Base-by-base conservation (phyloP, 2,329 filamentous ascomycete genomes). In the Fusarium sp. region DNA sequence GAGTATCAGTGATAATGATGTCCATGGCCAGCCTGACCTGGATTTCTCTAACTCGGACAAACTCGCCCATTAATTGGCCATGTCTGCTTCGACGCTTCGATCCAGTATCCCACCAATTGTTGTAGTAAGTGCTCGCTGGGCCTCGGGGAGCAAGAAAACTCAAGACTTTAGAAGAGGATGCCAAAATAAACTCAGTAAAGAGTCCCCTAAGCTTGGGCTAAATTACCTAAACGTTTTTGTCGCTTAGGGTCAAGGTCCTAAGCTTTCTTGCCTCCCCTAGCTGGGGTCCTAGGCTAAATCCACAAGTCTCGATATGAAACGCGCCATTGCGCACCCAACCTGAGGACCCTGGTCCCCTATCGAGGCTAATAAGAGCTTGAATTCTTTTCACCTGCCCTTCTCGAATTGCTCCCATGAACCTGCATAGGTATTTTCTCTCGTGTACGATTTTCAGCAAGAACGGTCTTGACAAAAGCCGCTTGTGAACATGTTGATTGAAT, bases 301-400 rank as follows among this genome's bases (percentile, higher is more conserved):
- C 72, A 67, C 65, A 60, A 70, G 64, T 44, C 53, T 60, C 30
- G 28, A 43, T 54, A 32, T 75, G 73, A 75, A 75, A 75, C 73
- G 52, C 73, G 65, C 73, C 71, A 75, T 75, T 60, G 61, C 64
- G 60, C 67, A 56, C 64, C 68, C 65, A 46, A 60, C 73, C 65
- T 70, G 42, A 74, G n/a, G 30, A 53, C 62, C 73, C 61, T 59
- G 50, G 61, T 61, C 64, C 67, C 46, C 62, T 60, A 60, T 35
- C 33, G n/a, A 30, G 18, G 49, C 40, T 40, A 50, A 47, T 59
- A 32, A 47, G 35, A 62, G 59, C 52, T 37, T 67, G 28, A 30
- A 23, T 40, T 52, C 32, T 52, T 60, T 46, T 44, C 49, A 68
- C 71, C 71, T 63, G 62, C 70, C 63, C 28, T 75, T 64, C 47